Evolutionary conservation across 257 asterid species (phyloP).

Genomic region (Solanum bulbocastanum): DNA sequence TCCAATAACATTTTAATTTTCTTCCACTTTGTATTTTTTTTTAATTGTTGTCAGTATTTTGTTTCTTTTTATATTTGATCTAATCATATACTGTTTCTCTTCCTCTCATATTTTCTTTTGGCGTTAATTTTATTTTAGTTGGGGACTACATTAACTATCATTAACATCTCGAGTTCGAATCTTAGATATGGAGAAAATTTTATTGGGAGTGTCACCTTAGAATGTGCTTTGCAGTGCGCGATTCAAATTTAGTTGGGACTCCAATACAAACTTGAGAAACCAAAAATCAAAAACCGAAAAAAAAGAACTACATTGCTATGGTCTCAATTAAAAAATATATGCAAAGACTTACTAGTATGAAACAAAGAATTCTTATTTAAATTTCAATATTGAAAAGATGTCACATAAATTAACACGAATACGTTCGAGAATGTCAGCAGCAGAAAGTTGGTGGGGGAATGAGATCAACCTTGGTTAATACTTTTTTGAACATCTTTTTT

Average conservation of each 20-base stretch:
- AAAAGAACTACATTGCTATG: not conserved
- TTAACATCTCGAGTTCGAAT: no score
- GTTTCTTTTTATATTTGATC: not conserved
- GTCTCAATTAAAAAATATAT: not conserved
- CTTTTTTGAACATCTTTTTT: not conserved
- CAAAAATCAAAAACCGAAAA: no score
- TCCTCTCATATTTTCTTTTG: not conserved
- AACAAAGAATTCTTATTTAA: no score
- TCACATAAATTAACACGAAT: not conserved
- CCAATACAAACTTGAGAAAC: no score
- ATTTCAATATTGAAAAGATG: no score
- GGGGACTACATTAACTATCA: not conserved
- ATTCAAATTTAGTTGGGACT: no score
- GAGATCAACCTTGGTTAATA: slow-evolving; percentile 21
- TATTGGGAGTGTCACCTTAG: rapidly evolving
- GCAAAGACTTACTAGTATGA: not conserved
- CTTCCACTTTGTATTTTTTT: not conserved
- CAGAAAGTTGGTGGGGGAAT: not conserved
- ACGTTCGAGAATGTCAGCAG: not conserved
- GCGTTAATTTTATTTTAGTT: not conserved
- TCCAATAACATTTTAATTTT: not conserved
- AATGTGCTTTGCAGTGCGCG: no score
- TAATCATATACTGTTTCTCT: not conserved
- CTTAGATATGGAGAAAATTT: no score
- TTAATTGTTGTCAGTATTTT: not conserved